Evolutionary conservation across 768 basidiomycete genomes (phyloP).

Genomic region (Cytidiella melzeri): DNA sequence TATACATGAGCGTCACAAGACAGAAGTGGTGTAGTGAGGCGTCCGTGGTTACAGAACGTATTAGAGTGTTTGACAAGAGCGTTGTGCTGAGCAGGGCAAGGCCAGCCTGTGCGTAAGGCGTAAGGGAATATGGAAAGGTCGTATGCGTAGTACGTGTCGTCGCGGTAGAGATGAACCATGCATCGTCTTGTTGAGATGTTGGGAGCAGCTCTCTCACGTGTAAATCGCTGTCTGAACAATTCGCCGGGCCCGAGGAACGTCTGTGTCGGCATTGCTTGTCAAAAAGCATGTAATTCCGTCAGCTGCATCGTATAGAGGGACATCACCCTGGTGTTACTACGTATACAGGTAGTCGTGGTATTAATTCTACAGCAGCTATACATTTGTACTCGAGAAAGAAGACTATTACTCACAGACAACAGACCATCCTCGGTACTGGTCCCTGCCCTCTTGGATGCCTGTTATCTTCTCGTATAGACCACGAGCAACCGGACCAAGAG

Average conservation of each 20-base stretch:
- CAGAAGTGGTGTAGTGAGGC: background rate
- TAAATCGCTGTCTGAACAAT: too few relatives aligned
- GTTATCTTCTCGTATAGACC: conserved; percentile 68
- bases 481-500: conserved; percentile 52
- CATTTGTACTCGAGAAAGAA: background rate
- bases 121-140: background rate
- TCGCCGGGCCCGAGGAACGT: too few relatives aligned
- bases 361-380: background rate
- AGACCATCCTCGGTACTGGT: conserved; percentile 61
- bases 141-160: background rate
- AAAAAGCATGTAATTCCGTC: too few relatives aligned
- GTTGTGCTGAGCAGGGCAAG: background rate
- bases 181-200: too few relatives aligned
- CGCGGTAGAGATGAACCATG: too few relatives aligned
- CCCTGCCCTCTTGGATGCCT: conserved; percentile 67
- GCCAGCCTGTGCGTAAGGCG: conserved; percentile 4
- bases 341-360: background rate
- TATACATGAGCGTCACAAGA: conserved; percentile 9
- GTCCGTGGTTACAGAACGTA: background rate
- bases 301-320: background rate
- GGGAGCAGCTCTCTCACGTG: too few relatives aligned
- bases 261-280: too few relatives aligned
- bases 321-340: background rate
- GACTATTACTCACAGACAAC: conserved; percentile 30
- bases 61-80: too few relatives aligned